Conservation (phyloP, 208 protist genomes). For the Acanthamoeba culbertsoni region DNA sequence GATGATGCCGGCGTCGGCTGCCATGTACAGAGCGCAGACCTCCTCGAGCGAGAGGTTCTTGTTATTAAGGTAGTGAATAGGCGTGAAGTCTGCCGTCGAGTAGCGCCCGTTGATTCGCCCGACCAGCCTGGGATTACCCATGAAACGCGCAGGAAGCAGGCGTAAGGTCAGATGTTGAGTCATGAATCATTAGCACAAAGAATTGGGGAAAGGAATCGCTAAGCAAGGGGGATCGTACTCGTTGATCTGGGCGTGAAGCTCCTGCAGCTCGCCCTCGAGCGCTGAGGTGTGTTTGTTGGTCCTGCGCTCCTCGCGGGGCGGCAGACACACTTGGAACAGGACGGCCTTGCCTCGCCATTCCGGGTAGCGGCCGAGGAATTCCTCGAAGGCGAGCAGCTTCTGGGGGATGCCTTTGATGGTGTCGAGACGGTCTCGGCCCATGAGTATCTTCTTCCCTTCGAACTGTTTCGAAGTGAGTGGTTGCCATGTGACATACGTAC, state of each 20-base stretch:
- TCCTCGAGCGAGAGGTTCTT: constrained; percentile 72
- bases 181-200: no score
- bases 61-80: constrained; percentile 84
- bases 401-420: constrained; percentile 83
- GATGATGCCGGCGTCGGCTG: constrained; percentile 78
- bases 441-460: constrained; percentile 77
- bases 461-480: no score
- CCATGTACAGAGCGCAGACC: constrained; percentile 80
- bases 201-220: not conserved
- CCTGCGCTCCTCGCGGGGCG: constrained; percentile 29
- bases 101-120: constrained; percentile 87
- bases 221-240: not conserved
- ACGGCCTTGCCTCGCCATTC: constrained; percentile 64
- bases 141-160: not conserved
- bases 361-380: constrained; percentile 64
- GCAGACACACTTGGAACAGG: constrained; percentile 68
- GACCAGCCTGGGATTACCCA: constrained; percentile 70
- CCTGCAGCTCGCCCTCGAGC: constrained; percentile 22
- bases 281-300: not conserved
- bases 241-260: constrained; percentile 48
- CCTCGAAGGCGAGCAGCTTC: constrained; percentile 77
- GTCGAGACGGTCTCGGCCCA: constrained; percentile 83
- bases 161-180: not conserved
- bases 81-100: constrained; percentile 75
- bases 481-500: not conserved